A percentile compares a stretch with the other conserved stretches of the same genome.
Evolutionary conservation across 768 basidiomycete genomes (phyloP).

Genomic region (Cubamyces sp.): DNA sequence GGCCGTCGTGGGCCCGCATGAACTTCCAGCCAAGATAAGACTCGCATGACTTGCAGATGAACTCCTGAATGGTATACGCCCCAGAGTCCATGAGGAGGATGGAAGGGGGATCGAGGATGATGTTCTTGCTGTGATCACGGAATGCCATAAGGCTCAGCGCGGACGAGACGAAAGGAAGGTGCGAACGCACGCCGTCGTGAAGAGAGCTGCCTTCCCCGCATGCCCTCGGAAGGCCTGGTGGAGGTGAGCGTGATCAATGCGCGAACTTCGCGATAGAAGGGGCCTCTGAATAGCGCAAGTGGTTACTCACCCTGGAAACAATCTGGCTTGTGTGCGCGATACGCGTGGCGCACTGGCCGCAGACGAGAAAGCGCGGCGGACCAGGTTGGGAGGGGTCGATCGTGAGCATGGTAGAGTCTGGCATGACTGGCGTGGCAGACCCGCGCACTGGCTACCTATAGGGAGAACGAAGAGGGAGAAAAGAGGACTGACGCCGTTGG

Average conservation of each 20-base stretch:
- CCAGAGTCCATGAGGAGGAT: constrained; percentile 66
- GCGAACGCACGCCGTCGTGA: constrained; percentile 54
- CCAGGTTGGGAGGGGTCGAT: constrained; percentile 8
- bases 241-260: not conserved
- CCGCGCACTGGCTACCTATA: not conserved
- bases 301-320: constrained; percentile 28
- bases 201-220: constrained; percentile 61
- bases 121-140: constrained; percentile 47
- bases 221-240: constrained; percentile 55
- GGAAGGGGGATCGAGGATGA: constrained; percentile 45
- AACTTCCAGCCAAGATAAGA: constrained; percentile 68
- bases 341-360: constrained; percentile 16
- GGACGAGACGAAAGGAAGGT: not conserved
- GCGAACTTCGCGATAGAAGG: not conserved
- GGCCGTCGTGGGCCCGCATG: constrained; percentile 54
- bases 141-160: not conserved
- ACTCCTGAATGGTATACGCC: constrained; percentile 64
- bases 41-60: constrained; percentile 52
- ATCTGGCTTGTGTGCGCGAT: constrained; percentile 22
- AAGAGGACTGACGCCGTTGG: constrained; percentile 8
- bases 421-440: constrained; percentile 11
- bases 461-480: not conserved
- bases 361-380: constrained; percentile 18
- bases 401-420: constrained; percentile 12
- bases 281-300: not conserved